Conservation (phyloP, 2,329 filamentous ascomycete species). For the Aspergillus brasiliensis region DNA sequence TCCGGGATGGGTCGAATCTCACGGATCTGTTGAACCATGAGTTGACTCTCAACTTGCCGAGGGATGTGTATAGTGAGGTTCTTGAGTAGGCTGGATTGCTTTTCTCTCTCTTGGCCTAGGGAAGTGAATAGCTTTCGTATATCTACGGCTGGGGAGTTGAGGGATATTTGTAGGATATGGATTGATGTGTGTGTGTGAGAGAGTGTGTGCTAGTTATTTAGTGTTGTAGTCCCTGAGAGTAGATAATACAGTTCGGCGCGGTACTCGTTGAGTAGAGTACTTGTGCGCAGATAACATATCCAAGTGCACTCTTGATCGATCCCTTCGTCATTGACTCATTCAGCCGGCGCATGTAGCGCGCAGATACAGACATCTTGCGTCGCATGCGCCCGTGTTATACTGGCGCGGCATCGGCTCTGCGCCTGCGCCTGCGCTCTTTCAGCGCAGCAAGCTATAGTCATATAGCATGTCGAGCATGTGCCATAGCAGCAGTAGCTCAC, state of each 20-base stretch:
- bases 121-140: not conserved
- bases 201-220: not conserved
- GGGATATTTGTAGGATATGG: constrained; percentile 10
- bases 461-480: not conserved
- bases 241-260: constrained; percentile 13
- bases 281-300: constrained; percentile 15
- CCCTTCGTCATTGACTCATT: not conserved
- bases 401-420: not conserved
- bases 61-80: constrained; percentile 38
- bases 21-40: constrained; percentile 73
- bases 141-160: not conserved
- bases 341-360: not conserved
- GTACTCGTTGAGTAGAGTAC: constrained; percentile 8
- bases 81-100: constrained; percentile 15
- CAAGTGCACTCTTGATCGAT: not conserved
- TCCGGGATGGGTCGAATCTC: constrained; percentile 77
- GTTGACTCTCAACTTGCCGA: constrained; percentile 65
- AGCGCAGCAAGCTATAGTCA: not conserved
- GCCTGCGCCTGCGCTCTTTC: not conserved
- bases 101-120: not conserved
- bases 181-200: not conserved
- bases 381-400: not conserved
- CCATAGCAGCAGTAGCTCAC: not conserved
- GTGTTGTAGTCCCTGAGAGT: not conserved
- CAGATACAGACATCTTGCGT: not conserved